phyloP scores from a whole-genome alignment of 768 basidiomycete species.

The Mrakia gelida region DNA sequence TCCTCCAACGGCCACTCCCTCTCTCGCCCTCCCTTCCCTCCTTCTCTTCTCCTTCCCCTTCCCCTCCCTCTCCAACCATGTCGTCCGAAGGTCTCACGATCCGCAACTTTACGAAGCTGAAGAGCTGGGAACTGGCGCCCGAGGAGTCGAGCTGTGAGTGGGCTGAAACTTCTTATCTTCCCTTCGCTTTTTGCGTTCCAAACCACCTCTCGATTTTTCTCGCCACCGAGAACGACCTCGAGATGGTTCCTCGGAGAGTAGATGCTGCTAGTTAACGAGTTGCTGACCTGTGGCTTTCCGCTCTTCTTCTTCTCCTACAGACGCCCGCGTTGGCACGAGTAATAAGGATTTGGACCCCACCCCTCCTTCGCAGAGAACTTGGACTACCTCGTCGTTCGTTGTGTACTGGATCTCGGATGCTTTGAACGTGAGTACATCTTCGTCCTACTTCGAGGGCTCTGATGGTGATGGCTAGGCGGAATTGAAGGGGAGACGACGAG shows the following conservation, averaged over 20 bases:
- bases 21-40: no score
- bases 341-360: constrained; percentile 23
- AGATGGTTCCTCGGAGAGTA: not conserved
- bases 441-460: not conserved
- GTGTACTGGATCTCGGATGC: not conserved
- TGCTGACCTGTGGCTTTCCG: no score
- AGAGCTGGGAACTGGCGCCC: constrained; percentile 7
- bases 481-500: not conserved
- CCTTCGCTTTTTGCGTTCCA: not conserved
- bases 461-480: not conserved
- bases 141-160: constrained; percentile 11
- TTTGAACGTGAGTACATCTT: not conserved
- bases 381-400: not conserved
- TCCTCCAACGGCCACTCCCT: no score
- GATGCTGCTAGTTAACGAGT: no score
- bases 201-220: not conserved
- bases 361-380: constrained; percentile 1
- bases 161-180: not conserved
- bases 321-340: not conserved
- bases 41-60: not conserved
- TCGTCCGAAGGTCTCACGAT: not conserved
- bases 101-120: constrained; percentile 1
- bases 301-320: not conserved
- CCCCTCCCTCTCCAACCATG: not conserved
- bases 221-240: not conserved